These are phyloP conservation scores for Cryptosporidium ubiquitum DNA, from an alignment of 169 alveolate species.

Conservation along the genomic window DNA sequence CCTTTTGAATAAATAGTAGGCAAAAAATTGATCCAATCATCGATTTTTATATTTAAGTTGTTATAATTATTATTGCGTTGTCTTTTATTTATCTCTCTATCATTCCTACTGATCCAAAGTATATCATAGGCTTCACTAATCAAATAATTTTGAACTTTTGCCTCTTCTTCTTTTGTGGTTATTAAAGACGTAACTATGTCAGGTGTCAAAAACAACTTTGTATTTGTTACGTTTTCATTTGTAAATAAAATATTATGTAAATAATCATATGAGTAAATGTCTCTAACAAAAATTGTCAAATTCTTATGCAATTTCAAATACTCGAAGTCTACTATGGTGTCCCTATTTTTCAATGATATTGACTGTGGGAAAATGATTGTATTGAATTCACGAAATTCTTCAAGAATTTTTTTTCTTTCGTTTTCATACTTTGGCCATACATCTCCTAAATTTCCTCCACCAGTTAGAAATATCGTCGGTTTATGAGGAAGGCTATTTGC, in stretches of 20 bases:
- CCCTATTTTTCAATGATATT: neutral
- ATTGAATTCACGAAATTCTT: slow-evolving; percentile 29
- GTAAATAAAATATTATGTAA: neutral
- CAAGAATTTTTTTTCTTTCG: slow-evolving; percentile 44
- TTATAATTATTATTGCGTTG: neutral
- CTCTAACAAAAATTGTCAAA: slow-evolving; percentile 48
- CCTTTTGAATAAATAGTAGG: slow-evolving; percentile 48
- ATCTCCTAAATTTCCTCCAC: slow-evolving; percentile 75
- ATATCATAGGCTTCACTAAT: slow-evolving; percentile 16
- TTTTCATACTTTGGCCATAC: slow-evolving; percentile 65
- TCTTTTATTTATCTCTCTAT: slow-evolving; percentile 27
- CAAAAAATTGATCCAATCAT: slow-evolving; percentile 49
- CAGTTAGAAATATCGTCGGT: slow-evolving; percentile 65
- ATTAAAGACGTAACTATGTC: slow-evolving; percentile 51
- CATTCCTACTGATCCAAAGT: slow-evolving; percentile 63
- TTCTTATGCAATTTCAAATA: slow-evolving; percentile 1
- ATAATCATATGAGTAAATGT: slow-evolving; percentile 28
- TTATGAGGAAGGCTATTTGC: slow-evolving; percentile 11
- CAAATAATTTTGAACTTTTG: neutral
- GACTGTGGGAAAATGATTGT: slow-evolving; percentile 70
- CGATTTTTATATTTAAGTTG: slow-evolving; percentile 18
- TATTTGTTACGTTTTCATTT: neutral
- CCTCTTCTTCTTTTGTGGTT: neutral
- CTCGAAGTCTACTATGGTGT: neutral
- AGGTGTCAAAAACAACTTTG: slow-evolving; percentile 39